Percentiles rank a stretch among this genome's conserved stretches.
These are phyloP conservation scores for Graphilbum fragrans DNA, from an alignment of 2,329 filamentous ascomycete genomes.

Conservation along the genomic window DNA sequence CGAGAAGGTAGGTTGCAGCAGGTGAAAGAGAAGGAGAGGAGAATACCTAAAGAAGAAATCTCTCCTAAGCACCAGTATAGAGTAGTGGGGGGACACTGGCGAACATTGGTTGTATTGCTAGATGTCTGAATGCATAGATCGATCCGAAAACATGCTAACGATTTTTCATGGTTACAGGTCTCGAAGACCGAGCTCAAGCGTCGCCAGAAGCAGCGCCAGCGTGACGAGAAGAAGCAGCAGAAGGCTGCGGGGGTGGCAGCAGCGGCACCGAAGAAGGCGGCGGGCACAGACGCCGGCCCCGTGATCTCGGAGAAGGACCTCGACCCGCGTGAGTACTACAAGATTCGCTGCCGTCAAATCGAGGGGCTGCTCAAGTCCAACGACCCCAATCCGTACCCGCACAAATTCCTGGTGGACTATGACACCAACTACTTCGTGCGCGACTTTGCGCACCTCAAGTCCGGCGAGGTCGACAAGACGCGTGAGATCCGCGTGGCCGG, in stretches of 20 bases:
- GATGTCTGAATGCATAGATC: not conserved
- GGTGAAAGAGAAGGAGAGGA: not conserved
- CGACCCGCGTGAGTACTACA: constrained; percentile 67
- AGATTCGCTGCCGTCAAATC: constrained; percentile 77
- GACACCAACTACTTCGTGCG: constrained; percentile 69
- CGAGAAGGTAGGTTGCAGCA: constrained; percentile 34
- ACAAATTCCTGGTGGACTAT: constrained; percentile 82
- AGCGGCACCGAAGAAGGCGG: constrained; percentile 38
- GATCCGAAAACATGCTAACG: not conserved
- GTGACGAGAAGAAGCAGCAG: constrained; percentile 78
- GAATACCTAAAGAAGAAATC: no score
- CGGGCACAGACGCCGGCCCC: constrained; percentile 38
- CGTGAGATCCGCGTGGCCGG: constrained; percentile 67
- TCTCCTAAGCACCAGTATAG: no score
- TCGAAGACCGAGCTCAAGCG: constrained; percentile 91
- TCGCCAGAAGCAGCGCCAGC: constrained; percentile 81
- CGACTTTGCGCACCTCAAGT: constrained; percentile 72
- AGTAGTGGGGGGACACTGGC: no score
- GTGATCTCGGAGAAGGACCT: constrained; percentile 47
- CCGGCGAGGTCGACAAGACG: constrained; percentile 70
- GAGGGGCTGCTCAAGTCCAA: constrained; percentile 58
- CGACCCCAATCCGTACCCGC: constrained; percentile 77
- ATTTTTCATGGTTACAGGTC: constrained; percentile 17
- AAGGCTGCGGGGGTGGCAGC: constrained; percentile 54
- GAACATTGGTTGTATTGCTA: no score